Evolutionary conservation across 305 asterid species (phyloP), one percentile per base, ranked within the genome.

Genomic region (Solanum hybrid): DNA sequence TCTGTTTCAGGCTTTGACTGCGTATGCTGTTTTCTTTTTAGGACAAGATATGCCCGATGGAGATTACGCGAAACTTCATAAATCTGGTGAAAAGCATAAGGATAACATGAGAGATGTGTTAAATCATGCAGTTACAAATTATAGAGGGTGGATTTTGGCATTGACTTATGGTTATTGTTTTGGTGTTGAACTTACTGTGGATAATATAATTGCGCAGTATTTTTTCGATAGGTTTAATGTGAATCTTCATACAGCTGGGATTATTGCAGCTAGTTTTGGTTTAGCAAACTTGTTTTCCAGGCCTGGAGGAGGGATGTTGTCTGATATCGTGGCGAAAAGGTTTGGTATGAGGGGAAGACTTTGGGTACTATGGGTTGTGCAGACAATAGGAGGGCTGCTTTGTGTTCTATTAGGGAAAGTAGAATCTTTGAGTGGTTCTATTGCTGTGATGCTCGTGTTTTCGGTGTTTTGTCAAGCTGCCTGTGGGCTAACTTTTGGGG

Each of bases 31-130:
- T 31, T 95, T 95, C 93, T 94, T 96, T 75, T 88, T 96, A 4
- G 99, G 98, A 10, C 97, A 96, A 87, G 99, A 97, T 85, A 51
- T 96, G 82, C 99, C 99, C 0, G 97, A 97, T 69, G 99, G 99
- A 7, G 92, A 96, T 91, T 95, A 93, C 91, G 64, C 94, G 0
- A 73, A 91, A 71, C 93, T 97, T 1, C 98, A 96, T 1, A 93
- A 92, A 88, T 91, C 98, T 1, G 98, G 99, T 0, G 97, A 95
- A 10, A 96, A 93, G 31, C 95, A 97, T 56, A 93, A 92, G 34
- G 98, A 96, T 85, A 91, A 89, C 20, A 91, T 96, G 12, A 10
- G 71, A 1, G 64, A 91, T 36, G 96, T 96, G 13, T 17, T 96
- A 0, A 40, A 90, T 42, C 90, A 91, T 46, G 98, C 92, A 0